Evolutionary conservation across 345 rosid species (phyloP).

Genomic region (sweet orange (Citrus sinensis)): DVS_A1.0 CM039165.1:29848501-29849000

Average conservation of each 20-base stretch:
- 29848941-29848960: neutral
- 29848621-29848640: neutral
- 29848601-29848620: neutral
- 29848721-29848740: neutral
- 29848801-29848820: constrained; percentile 99
- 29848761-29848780: constrained; percentile 60
- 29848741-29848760: neutral
- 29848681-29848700: neutral
- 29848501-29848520: neutral
- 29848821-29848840: constrained; percentile 56
- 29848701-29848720: neutral
- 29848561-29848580: neutral
- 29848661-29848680: neutral
- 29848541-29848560: neutral
- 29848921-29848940: neutral
- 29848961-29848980: neutral
- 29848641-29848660: neutral
- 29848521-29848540: neutral
- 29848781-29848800: constrained; percentile 98
- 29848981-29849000: constrained; percentile 88
- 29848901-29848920: neutral
- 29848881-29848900: neutral
- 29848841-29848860: neutral
- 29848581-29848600: neutral
- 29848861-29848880: neutral